Evolutionary conservation across 331 rosid genomes (phyloP).

Genomic region (Cydonia oblonga): DNA sequence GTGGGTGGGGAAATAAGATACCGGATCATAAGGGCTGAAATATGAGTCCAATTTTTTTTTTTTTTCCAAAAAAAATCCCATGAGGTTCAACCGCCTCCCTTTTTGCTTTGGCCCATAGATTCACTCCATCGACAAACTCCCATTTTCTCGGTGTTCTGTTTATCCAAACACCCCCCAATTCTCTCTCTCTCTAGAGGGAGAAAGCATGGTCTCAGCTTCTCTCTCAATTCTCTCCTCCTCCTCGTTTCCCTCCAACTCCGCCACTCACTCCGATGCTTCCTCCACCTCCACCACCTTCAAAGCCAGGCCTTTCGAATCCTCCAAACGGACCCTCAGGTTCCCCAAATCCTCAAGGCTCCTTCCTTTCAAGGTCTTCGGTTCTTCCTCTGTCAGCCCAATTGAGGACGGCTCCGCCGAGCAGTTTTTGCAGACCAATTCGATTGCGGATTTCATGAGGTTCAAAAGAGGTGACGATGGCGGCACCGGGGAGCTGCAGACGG

Average conservation of each 20-base stretch:
- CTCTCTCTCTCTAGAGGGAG: background rate
- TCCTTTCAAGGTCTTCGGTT: conserved; percentile 10
- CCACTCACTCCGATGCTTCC: conserved; percentile 28
- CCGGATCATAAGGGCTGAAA: background rate
- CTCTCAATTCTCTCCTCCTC: conserved; percentile 40
- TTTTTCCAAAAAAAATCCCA: background rate
- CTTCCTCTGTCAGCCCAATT: conserved; percentile 12
- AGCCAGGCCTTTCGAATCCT: conserved; percentile 22
- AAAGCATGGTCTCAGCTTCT: conserved; percentile 39
- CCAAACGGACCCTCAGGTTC: conserved; percentile 13
- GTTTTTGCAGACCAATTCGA: conserved; percentile 53
- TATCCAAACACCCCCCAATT: conserved; percentile 17
- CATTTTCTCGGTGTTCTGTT: conserved; percentile 7
- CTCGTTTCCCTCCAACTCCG: conserved; percentile 35
- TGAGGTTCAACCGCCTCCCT: background rate
- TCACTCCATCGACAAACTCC: background rate
- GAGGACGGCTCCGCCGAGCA: conserved; percentile 59
- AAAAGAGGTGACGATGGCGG: conserved; percentile 43
- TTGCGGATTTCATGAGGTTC: conserved; percentile 86
- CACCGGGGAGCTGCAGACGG: conserved; percentile 68
- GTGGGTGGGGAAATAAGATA: too few relatives aligned
- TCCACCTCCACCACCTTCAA: conserved; percentile 20
- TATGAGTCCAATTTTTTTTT: too few relatives aligned
- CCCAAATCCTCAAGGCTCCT: conserved; percentile 20
- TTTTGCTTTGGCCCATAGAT: background rate